Evolutionary conservation across 306 rosid species (phyloP), one percentile per base, ranked within the genome.

Genomic region (Begonia peltatifolia): DNA sequence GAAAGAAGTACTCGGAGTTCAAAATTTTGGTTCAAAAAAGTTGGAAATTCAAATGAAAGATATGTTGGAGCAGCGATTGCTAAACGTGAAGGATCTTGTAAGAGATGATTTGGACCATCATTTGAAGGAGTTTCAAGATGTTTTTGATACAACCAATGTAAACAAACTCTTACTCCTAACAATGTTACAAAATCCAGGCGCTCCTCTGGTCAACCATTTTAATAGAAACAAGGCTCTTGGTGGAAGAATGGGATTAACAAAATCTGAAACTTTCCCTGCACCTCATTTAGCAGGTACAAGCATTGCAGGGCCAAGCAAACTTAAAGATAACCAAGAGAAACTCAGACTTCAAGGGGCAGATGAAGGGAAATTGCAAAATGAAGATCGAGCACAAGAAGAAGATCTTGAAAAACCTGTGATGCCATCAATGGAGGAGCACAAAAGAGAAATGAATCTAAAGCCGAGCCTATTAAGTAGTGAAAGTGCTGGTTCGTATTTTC

Each of bases 41-140:
- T 46, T 61, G 41, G 48, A 36, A 15, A 15, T 10, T 23, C 12
- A 12, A 5, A 25, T 20, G 53, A 62, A 58, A 41, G 52, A 52
- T 38, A 47, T 46, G 10, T 46, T 50, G 4, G 70, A 55, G 30
- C 67, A 74, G 61, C 78, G 72, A 53, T 58, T 50, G 43, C 56
- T 72, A 12, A 62, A 69, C 18, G 79, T 76, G 0, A 71, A 58
- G 62, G 71, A 72, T 56, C 67, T 74, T 0, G 56, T 70, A 22
- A 58, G 61, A 25, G 93, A 78, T 70, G 73, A 76, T 55, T 79
- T 80, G 5, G 61, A 71, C 10, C 70, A 52, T 49, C 69, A 67
- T 56, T 70, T 67, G 60, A 80, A 74, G 70, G 90, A 83, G 54
- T 74, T 76, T 52, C 71, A 74, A 62, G 82, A 84, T 67, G 84